These are phyloP conservation scores for Nephromyces sp. DNA, from an alignment of 169 alveolate species.

Conservation along the genomic window DNA sequence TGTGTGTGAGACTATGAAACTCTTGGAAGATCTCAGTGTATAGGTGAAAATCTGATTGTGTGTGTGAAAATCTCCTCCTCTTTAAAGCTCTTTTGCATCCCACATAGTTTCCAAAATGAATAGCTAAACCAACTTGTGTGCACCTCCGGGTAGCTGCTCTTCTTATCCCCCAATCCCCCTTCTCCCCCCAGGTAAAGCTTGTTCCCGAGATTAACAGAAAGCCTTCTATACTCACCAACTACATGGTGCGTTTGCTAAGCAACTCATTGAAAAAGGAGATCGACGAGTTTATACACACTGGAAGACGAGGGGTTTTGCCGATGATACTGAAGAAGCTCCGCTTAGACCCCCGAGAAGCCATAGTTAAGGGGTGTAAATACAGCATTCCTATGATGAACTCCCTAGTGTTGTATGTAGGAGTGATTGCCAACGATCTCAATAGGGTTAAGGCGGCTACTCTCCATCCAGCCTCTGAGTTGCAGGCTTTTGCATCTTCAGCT, in stretches of 20 bases:
- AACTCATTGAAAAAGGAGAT: background rate
- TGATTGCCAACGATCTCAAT: slow-evolving; percentile 19
- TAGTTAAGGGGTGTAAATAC: slow-evolving; percentile 47
- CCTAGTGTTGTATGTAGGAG: slow-evolving; percentile 57
- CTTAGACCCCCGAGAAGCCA: slow-evolving; percentile 33
- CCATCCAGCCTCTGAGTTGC: too few relatives aligned
- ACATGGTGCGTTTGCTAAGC: background rate
- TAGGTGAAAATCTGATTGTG: too few relatives aligned
- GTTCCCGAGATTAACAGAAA: slow-evolving; percentile 72
- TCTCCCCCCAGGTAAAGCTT: slow-evolving; percentile 71
- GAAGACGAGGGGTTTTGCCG: slow-evolving; percentile 8
- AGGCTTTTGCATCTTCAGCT: slow-evolving; percentile 19
- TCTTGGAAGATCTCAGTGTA: too few relatives aligned
- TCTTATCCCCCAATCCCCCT: too few relatives aligned
- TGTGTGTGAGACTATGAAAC: too few relatives aligned
- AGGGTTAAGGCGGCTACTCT: too few relatives aligned
- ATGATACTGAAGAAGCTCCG: slow-evolving; percentile 42
- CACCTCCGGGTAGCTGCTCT: too few relatives aligned
- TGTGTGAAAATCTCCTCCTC: too few relatives aligned
- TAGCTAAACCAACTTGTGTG: too few relatives aligned
- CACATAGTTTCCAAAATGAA: too few relatives aligned
- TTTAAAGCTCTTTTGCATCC: too few relatives aligned
- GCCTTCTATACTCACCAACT: slow-evolving; percentile 44
- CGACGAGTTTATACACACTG: slow-evolving; percentile 3
- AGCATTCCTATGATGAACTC: slow-evolving; percentile 60